phyloP scores from a whole-genome alignment of 305 asterid species.

The Rubia tinctorum region DNA sequence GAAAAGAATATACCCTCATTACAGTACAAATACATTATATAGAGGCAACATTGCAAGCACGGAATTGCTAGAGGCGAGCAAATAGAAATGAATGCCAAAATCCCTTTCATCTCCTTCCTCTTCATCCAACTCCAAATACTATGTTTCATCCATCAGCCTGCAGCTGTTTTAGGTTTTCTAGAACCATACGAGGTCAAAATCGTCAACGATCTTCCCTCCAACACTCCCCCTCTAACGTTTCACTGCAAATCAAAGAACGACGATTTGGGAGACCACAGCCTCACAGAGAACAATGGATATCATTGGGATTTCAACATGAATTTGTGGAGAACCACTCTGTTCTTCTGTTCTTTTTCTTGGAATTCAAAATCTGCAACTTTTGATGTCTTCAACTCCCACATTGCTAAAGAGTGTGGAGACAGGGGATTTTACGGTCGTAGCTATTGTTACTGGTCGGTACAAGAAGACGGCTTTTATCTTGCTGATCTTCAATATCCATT shows the following conservation, averaged over 20 bases:
- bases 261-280: neutral
- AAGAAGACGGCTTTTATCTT: neutral
- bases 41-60: neutral
- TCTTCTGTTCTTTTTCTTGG: neutral
- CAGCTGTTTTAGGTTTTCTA: neutral
- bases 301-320: neutral
- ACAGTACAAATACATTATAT: too few species aligned
- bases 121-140: neutral
- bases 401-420: neutral
- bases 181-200: neutral
- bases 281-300: neutral
- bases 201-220: neutral
- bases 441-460: neutral
- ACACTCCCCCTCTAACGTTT: neutral
- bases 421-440: neutral
- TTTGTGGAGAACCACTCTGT: neutral
- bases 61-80: neutral
- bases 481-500: neutral
- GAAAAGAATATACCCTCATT: too few species aligned
- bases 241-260: neutral
- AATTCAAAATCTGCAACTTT: neutral
- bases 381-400: neutral
- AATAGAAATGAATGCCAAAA: neutral
- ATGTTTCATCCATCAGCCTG: neutral
- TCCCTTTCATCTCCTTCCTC: neutral